Evolutionary conservation across 2,329 filamentous ascomycete species (phyloP).

Genomic region (Diaporthe australafricana): DNA sequence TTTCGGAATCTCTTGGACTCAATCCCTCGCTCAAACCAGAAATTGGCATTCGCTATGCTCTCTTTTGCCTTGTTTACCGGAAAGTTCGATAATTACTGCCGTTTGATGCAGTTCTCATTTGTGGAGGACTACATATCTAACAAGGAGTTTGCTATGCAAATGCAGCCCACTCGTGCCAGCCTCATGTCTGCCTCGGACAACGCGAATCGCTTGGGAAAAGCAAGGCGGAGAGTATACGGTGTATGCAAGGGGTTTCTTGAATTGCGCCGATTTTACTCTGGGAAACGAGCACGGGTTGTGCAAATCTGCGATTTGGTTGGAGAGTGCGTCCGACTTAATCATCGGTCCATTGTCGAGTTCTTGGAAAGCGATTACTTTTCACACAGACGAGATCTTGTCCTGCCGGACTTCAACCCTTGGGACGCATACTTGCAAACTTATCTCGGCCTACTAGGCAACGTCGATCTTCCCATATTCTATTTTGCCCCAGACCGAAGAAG

Average conservation of each 20-base stretch:
- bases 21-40: neutral
- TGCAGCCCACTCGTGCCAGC: neutral
- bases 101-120: constrained; percentile 1
- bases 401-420: neutral
- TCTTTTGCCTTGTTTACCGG: neutral
- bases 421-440: constrained; percentile 5
- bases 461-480: neutral
- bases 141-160: neutral
- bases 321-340: neutral
- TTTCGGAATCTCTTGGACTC: neutral
- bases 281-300: neutral
- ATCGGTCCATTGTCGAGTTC: constrained; percentile 16
- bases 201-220: neutral
- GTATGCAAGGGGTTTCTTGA: constrained; percentile 15
- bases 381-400: neutral
- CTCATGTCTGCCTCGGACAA: neutral
- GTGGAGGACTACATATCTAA: neutral
- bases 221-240: neutral
- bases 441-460: neutral
- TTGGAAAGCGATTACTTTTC: neutral
- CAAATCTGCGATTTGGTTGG: neutral
- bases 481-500: neutral
- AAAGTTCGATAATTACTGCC: neutral
- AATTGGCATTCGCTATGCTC: neutral
- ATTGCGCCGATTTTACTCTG: neutral